Base-by-base conservation (phyloP, 2,329 filamentous ascomycete genomes). In the Metarhizium sp. region DNA sequence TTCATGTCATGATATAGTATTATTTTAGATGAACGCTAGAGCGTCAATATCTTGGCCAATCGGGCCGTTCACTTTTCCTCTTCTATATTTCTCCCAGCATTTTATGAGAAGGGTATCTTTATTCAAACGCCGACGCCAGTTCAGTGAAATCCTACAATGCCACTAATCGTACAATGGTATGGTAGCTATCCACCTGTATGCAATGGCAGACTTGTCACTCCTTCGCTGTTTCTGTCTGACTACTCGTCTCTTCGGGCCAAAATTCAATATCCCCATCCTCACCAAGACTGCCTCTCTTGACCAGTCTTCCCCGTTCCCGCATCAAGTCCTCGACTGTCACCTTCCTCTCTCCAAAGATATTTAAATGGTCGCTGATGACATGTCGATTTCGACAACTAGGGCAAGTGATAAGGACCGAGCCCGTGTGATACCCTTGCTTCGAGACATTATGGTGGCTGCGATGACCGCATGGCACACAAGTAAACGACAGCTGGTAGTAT, bases 351-450 rank as follows among this genome's bases (percentile, higher is more conserved):
- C 85, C 86, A 66, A 94, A 94, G 51, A 92, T 88, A 61, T 75
- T 73, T 46, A 99, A 73, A 70, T 99, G 88, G 70, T 99, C 94
- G 66, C 85, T 87, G 64, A 99, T 97, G 61, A 99, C 74, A 74
- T 99, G 94, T 29, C 91, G 81, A 67, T 90, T 92, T 65, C 86
- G 85, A 72, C 94, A 99, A 3, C 77, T 76, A 0, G 94, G 92
- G 68, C 94, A 99, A 38, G 87, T 86, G 60, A 97, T 92, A 56
- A 99, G 77, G 4, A 94, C 87, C 1, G 90, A 92, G 40, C 94
- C 94, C 59, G 86, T 79, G 71, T 97, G 92, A 69, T 99, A 99
- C 36, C 90, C 94, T 67, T 97, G 94, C 71, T 97, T 96, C 34
- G 90, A 90, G 63, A 99, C 78, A 52, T 81, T 81, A 73, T 99